Base-by-base conservation (phyloP, 768 basidiomycete species). In the Hericium rajendrae region DNA sequence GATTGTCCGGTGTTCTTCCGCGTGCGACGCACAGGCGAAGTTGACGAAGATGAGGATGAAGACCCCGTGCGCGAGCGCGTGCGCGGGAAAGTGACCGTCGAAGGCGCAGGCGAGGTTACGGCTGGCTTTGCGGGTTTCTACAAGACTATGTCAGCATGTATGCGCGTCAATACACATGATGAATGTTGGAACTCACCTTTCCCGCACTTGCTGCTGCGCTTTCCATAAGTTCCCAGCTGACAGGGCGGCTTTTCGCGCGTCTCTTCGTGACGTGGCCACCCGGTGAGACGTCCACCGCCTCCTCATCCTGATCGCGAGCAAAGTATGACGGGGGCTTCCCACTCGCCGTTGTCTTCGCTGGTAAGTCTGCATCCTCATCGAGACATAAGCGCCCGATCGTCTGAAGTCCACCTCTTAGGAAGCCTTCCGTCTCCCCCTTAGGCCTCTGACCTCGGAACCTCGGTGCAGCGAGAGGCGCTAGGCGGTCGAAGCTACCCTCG, bases 261-360 rank as follows among this genome's bases (percentile, higher is more conserved):
- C 87, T 77, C 69, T 91, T 90, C 40, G 76, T 78, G 56, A 91
- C 73, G 68, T 88, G 88, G 0, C 87, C 88, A 12, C 85, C 86
- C 2, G 88, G 88, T 0, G 87, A 90, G 57, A 89, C 75, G 1
- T 81, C 82, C 60, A 84, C 85, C 2, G 75, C 82, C 32, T 85
- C 81, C 65, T 86, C 84, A 24, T 61, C 62, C 59, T 81, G 78
- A 40, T 73, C 71, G 22, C 70, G 65, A 53, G 72, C 81, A 1
- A 72, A 75, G 58, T 76, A 77, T 52, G 54, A 53, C 11, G 56
- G 51, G 18, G 18, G 54, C 6, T 43, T 39, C 20, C 15, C 26
- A 41, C 4, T 24, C 13, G 24, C n/a, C 6, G 16, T 32, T 55
- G 10, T 53, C 43, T 38, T 54, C 41, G 10, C n/a, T 50, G 43